These are phyloP conservation scores for Monosporascus ibericus DNA, from an alignment of 2,329 filamentous ascomycete genomes.

Conservation along the genomic window DNA sequence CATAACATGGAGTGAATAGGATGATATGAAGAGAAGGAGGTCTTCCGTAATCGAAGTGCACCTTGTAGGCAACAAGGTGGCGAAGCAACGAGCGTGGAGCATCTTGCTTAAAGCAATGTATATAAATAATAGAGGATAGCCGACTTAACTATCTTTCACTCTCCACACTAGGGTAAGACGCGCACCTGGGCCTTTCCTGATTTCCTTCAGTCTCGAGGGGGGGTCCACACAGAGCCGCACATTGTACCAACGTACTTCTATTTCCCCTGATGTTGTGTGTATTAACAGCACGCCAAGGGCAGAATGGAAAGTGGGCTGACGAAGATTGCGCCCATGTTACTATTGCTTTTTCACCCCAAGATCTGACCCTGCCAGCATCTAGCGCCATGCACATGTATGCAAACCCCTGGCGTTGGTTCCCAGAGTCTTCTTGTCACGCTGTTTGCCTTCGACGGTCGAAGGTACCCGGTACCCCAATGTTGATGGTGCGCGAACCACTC, in stretches of 20 bases:
- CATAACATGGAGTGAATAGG: neutral
- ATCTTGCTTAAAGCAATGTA: neutral
- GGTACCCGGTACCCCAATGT: neutral
- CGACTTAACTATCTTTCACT: neutral
- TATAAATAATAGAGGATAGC: neutral
- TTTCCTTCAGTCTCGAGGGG: neutral
- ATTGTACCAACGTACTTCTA: neutral
- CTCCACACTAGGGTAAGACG: neutral
- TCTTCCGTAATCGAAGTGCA: neutral
- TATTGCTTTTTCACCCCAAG: neutral
- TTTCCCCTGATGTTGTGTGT: neutral
- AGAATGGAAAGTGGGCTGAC: neutral
- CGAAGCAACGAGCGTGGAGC: conserved; percentile 2
- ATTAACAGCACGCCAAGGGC: neutral
- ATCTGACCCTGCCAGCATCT: neutral
- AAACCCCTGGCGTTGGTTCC: neutral
- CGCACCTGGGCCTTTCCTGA: neutral
- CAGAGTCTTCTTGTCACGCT: neutral
- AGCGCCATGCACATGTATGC: neutral
- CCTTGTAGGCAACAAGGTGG: conserved; percentile 2
- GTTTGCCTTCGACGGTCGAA: neutral
- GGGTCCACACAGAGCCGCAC: conserved; percentile 2
- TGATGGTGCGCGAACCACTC: neutral
- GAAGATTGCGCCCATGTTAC: neutral
- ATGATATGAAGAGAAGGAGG: neutral